Percentiles rank a stretch among this genome's conserved stretches.
Evolutionary conservation across 139 green algal genomes (phyloP).

Genomic region (Closterium sp.): DNA sequence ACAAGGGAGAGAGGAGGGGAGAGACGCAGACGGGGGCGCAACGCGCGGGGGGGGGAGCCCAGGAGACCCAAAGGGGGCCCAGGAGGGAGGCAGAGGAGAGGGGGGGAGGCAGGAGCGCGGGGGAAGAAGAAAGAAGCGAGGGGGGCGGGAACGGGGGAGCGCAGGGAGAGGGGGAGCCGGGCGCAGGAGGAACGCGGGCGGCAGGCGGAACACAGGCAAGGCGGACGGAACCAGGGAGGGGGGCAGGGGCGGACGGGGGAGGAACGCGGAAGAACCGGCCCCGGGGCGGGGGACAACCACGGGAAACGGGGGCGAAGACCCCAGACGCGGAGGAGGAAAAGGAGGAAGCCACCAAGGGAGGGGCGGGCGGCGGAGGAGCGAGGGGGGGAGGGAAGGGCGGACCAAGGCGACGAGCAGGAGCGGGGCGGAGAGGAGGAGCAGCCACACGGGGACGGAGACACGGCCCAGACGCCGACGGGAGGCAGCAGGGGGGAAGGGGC

Average conservation of each 20-base stretch:
- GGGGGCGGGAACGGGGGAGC: neutral
- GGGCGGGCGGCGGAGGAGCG: conserved; percentile 52
- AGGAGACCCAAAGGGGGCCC: too few species aligned
- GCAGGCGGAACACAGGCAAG: conserved; percentile 66
- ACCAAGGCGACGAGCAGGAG: conserved; percentile 57
- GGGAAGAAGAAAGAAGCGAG: too few species aligned
- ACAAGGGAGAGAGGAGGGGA: too few species aligned
- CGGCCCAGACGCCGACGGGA: conserved; percentile 35
- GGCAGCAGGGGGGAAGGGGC: conserved; percentile 37
- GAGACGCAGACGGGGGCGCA: too few species aligned
- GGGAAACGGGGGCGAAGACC: neutral
- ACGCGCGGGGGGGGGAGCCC: too few species aligned
- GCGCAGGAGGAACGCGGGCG: conserved; percentile 65
- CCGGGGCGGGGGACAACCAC: neutral
- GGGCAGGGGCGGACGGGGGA: conserved; percentile 54
- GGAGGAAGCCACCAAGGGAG: conserved; percentile 22
- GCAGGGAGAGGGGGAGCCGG: conserved; percentile 61
- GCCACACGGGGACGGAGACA: conserved; percentile 46
- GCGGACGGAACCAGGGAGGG: conserved; percentile 17
- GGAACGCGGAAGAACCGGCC: conserved; percentile 62
- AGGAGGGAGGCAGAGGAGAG: too few species aligned
- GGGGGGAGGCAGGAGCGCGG: too few species aligned
- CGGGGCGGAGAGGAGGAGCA: conserved; percentile 47
- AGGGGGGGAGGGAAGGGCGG: conserved; percentile 61
- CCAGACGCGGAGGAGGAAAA: conserved; percentile 29